Evolutionary conservation across 345 rosid genomes (phyloP).

Genomic region (Pistacia vera): DNA sequence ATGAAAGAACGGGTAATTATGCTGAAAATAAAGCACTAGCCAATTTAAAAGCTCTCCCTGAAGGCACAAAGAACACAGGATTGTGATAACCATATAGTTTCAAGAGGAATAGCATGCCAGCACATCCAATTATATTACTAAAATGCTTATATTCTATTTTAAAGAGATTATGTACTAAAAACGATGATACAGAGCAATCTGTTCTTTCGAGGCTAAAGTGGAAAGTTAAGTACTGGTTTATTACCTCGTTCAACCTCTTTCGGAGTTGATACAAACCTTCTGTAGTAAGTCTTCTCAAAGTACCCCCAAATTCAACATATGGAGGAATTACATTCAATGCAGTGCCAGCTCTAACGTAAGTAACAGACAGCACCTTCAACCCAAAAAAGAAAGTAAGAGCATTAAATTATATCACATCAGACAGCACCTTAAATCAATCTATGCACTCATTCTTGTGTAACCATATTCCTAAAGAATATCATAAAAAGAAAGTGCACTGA

Average conservation of each 20-base stretch:
- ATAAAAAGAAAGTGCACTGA: background rate
- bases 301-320: conserved; percentile 80
- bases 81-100: background rate
- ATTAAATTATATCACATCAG: background rate
- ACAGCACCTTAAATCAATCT: background rate
- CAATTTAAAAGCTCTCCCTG: background rate
- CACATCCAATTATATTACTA: background rate
- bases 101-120: background rate
- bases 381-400: conserved; percentile 12
- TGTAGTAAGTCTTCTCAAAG: conserved; percentile 85
- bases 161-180: background rate
- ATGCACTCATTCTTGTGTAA: background rate
- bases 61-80: background rate
- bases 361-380: conserved; percentile 74
- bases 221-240: background rate
- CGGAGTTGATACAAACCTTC: conserved; percentile 64
- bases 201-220: background rate
- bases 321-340: conserved; percentile 57
- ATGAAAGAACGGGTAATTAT: background rate
- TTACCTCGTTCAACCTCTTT: conserved; percentile 72
- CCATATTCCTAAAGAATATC: background rate
- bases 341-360: conserved; percentile 60
- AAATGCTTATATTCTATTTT: background rate
- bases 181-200: background rate
- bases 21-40: background rate